Evolutionary conservation across 176 grass and related monocot genomes (phyloP), one percentile per base, ranked within the genome.

Genomic region (Carex littledalei): DNA sequence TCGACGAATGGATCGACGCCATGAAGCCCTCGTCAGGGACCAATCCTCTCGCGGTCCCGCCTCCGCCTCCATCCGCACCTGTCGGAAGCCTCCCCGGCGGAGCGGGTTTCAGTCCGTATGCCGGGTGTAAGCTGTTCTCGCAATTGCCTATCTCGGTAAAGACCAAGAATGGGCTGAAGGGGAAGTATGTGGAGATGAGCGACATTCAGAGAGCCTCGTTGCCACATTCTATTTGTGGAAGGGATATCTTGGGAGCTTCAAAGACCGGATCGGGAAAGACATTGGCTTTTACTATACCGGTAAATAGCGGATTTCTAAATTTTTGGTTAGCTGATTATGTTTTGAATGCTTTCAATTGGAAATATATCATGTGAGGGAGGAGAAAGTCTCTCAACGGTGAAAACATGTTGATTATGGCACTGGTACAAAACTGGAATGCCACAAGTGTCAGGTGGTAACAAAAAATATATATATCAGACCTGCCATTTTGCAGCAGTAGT

Each of bases 211-310:
- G 93, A 66, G 89, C 95, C 24, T 92, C 95, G 2, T 63, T 98
- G 76, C 95, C 95, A 1, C 95, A 94, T 81, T 88, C 93, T 17
- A 76, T 98, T 32, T 98, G 95, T 47, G 93, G 93, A 45, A 91
- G 88, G 31, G 93, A 98, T 76, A 58, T 98, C 64, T 88, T 98
- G n/a, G 95, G 95, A 17, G 93, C 93, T 2, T 88, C 95, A 18
- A 98, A 95, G 85, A 95, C 95, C 12, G 95, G 95, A 3, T 95
- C 93, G 17, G 95, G 95, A 78, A 98, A 98, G 86, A 98, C 95
- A 63, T 88, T 98, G 10, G 89, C 93, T 78, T 98, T 95, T 81
- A 84, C 94, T 84, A 89, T 98, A 67, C 95, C 95, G n/a, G 93
- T 95, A 88, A 22, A 39, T 39, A 55, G 73, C 5, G 2, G 13